Conservation (phyloP, 257 asterid genomes). For the Petrea volubilis region DNA sequence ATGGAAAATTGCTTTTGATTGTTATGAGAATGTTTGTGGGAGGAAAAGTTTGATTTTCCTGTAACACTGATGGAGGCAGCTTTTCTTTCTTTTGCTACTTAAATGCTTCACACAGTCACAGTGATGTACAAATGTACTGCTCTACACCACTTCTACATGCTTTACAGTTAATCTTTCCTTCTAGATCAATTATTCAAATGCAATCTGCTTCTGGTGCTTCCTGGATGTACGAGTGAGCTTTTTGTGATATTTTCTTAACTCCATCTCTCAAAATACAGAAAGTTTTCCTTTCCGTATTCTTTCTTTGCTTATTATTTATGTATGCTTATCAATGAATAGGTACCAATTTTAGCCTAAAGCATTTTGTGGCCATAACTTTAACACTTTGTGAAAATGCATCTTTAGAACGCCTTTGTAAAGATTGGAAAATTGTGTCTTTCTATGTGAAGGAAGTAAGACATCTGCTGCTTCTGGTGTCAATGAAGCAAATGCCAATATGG, state of each 20-base stretch:
- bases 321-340: not conserved
- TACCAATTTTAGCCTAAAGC: not conserved
- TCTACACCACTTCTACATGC: not conserved
- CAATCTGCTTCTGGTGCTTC: conserved; percentile 15
- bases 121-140: not conserved
- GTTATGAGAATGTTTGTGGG: conserved; percentile 1
- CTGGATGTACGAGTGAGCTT: not conserved
- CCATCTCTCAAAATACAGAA: conserved; percentile 1
- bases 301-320: not conserved
- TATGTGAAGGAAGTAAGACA: conserved; percentile 58
- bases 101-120: not conserved
- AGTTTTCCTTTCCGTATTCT: not conserved
- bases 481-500: conserved; percentile 46
- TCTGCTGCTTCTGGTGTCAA: conserved; percentile 49
- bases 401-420: not conserved
- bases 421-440: conserved; percentile 13
- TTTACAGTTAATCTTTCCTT: not conserved
- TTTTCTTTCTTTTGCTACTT: not conserved
- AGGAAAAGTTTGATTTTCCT: not conserved
- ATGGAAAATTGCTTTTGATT: not conserved
- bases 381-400: not conserved
- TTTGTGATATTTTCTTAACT: not conserved
- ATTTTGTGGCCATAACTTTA: conserved; percentile 13
- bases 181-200: conserved; percentile 4
- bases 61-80: not conserved